phyloP scores from a whole-genome alignment of 257 asterid genomes.

The Solanum gracilifrons region DNA sequence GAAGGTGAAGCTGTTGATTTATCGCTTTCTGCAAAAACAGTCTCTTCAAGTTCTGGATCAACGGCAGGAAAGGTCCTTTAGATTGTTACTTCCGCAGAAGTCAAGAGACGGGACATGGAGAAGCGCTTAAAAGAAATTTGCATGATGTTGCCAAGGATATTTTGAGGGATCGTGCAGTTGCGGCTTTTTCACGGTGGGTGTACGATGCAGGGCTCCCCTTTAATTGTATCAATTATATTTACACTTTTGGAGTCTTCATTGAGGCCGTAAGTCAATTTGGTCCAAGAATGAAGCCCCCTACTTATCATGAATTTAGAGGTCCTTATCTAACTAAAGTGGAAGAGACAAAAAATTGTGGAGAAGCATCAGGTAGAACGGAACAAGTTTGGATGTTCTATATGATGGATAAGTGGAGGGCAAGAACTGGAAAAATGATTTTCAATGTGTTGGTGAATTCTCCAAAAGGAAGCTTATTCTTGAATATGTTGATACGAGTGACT shows the following conservation, averaged over 20 bases:
- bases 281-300: background rate
- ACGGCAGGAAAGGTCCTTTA: too few relatives aligned
- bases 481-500: background rate
- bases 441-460: background rate
- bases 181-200: too few relatives aligned
- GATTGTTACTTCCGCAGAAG: too few relatives aligned
- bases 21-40: too few relatives aligned
- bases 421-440: background rate
- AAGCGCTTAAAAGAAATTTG: too few relatives aligned
- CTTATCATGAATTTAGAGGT: background rate
- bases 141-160: too few relatives aligned
- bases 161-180: too few relatives aligned
- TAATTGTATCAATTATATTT: background rate
- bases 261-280: background rate
- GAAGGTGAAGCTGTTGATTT: too few relatives aligned
- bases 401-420: background rate
- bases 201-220: background rate
- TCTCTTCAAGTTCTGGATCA: too few relatives aligned
- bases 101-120: too few relatives aligned
- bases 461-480: background rate
- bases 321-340: background rate
- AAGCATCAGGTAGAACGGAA: background rate
- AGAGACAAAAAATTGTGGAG: background rate
- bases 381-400: background rate
- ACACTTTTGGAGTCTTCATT: too few relatives aligned